These are phyloP conservation scores for Erythrobasidium hasegawianum DNA, from an alignment of 1,284 basidiomycete genomes.

Conservation along the genomic window DNA sequence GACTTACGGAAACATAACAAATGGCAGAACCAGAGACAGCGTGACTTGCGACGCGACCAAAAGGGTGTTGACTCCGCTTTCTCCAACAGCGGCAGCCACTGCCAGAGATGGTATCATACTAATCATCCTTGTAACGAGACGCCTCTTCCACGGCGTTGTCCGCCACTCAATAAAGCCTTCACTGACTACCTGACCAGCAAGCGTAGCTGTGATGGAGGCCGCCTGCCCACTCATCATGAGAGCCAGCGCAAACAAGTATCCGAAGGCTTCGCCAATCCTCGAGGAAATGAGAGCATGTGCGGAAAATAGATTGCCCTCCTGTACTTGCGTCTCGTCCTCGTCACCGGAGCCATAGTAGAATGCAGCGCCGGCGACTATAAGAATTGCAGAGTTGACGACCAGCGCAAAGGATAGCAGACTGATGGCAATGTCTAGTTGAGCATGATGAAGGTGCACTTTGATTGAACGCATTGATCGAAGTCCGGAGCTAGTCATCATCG, in stretches of 20 bases:
- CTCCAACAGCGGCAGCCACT: slow-evolving; percentile 72
- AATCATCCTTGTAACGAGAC: slow-evolving; percentile 76
- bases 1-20: slow-evolving; percentile 65
- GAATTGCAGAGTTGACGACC: slow-evolving; percentile 60
- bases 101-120: slow-evolving; percentile 81
- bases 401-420: slow-evolving; percentile 64
- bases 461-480: slow-evolving; percentile 10
- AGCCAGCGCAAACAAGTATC: slow-evolving; percentile 77
- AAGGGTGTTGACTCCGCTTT: slow-evolving; percentile 70
- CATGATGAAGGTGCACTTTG: slow-evolving; percentile 70
- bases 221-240: slow-evolving; percentile 84
- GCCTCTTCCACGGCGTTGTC: slow-evolving; percentile 55
- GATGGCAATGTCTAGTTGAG: slow-evolving; percentile 60
- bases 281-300: slow-evolving; percentile 68
- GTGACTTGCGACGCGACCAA: slow-evolving; percentile 77
- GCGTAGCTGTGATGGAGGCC: slow-evolving; percentile 84
- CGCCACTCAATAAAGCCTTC: slow-evolving; percentile 92
- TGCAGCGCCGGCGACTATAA: slow-evolving; percentile 60
- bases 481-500: background rate
- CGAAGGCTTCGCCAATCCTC: slow-evolving; percentile 68
- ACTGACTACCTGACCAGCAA: slow-evolving; percentile 84
- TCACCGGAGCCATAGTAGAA: slow-evolving; percentile 61
- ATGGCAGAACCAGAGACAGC: slow-evolving; percentile 82
- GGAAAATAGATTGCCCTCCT: slow-evolving; percentile 71
- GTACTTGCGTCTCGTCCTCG: slow-evolving; percentile 38